Evolutionary conservation across 257 asterid species (phyloP).

Genomic region (Solanum piurae): DNA sequence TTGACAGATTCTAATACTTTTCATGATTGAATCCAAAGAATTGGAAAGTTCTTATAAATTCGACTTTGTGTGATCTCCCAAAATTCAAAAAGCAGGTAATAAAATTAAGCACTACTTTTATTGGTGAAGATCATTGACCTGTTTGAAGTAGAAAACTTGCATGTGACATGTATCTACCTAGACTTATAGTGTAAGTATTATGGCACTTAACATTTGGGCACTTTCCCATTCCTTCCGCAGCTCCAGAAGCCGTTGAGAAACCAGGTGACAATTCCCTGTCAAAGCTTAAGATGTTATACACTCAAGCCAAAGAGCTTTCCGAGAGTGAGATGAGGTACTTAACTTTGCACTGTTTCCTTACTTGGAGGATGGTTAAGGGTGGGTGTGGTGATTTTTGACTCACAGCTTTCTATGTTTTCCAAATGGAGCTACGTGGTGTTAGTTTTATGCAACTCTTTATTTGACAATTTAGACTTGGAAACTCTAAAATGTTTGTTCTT

Average conservation of each 20-base stretch:
- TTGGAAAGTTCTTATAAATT: neutral
- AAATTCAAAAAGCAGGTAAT: neutral
- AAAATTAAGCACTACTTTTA: neutral
- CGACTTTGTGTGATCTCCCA: neutral
- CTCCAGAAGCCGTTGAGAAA: slow-evolving; percentile 82
- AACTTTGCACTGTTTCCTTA: neutral
- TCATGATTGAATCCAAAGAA: neutral
- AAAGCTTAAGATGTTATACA: slow-evolving; percentile 63
- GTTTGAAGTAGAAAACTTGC: neutral
- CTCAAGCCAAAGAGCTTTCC: slow-evolving; percentile 80
- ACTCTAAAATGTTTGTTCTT: neutral
- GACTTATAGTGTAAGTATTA: neutral
- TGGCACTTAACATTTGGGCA: neutral
- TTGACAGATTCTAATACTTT: neutral
- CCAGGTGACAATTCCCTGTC: slow-evolving; percentile 75
- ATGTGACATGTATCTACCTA: neutral
- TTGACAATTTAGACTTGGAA: neutral
- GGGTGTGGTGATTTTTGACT: neutral
- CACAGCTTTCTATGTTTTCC: neutral
- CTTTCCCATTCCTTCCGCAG: slow-evolving; percentile 30
- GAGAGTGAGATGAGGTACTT: slow-evolving; percentile 66
- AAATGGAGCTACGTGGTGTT: neutral
- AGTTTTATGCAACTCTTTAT: neutral
- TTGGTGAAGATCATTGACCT: neutral
- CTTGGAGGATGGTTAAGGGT: neutral